Evolutionary conservation across 148 eudicot genomes (phyloP), one percentile per base, ranked within the genome.

Genomic region (Cornus florida): DNA sequence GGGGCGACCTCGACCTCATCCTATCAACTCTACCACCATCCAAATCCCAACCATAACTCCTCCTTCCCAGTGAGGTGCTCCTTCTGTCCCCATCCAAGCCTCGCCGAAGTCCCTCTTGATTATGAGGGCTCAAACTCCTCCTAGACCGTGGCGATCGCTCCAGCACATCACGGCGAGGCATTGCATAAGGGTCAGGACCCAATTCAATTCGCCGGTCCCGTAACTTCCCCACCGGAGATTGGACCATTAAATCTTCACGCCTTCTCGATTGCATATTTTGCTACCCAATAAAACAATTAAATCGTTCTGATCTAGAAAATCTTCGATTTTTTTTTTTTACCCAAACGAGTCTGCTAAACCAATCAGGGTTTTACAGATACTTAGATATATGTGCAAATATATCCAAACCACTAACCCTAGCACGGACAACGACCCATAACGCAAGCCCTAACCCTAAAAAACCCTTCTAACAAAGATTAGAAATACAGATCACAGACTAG

Each of bases 51-150:
- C 75, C 80, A 69, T 72, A 72, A 17, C 53, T 80, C 78, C 67
- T 65, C 77, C 74, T 80, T 60, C 72, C 86, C 66, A 56, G 14
- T 23, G 82, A 71, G 56, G 20, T 79, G 14, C 79, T 79, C 79
- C 74, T 71, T 35, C 50, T 73, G 71, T 72, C 80, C 39, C 66
- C 75, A 59, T 24, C 72, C 38, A 53, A 56, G 11, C 53, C 10
- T 72, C 77, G 53, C 67, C 74, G 38, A 28, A 39, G 24, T 4
- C 67, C 73, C 39, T 82, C 81, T 7, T 35, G 50, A 19, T 67
- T 41, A 57, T 53, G 73, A 69, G 84, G 84, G 74, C 84, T 82
- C 69, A 73, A 69, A 74, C 81, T 82, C 60, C 74, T 79, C 78
- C 84, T 4, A 7, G 77, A 24, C 10, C 74, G 70, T 19, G 77